These are phyloP conservation scores for Rosa multiflora DNA, from an alignment of 306 rosid genomes.

Conservation along the genomic window DNA sequence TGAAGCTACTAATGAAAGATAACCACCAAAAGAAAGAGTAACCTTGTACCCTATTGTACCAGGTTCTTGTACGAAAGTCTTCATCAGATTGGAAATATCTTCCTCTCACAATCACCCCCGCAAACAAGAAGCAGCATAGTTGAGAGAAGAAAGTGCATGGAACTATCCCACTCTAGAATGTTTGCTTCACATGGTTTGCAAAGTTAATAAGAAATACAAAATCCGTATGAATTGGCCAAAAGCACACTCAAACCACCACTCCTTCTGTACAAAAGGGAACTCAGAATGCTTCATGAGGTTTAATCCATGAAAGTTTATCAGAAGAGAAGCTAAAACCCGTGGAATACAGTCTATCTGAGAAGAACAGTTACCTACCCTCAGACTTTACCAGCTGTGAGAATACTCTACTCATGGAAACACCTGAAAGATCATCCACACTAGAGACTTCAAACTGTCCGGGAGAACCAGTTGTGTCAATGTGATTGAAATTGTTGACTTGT, in stretches of 20 bases:
- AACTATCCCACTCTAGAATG: not conserved
- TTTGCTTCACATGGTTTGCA: not conserved
- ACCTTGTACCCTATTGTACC: not conserved
- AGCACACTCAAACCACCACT: slow-evolving; percentile 26
- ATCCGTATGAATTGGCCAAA: slow-evolving; percentile 23
- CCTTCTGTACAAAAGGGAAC: slow-evolving; percentile 28
- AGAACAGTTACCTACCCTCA: slow-evolving; percentile 63
- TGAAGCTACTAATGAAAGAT: not conserved
- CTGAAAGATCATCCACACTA: slow-evolving; percentile 66
- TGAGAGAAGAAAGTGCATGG: not conserved
- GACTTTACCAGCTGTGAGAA: slow-evolving; percentile 88
- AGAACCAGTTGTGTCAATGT: slow-evolving; percentile 40
- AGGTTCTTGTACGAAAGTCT: not conserved
- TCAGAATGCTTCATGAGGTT: slow-evolving; percentile 22
- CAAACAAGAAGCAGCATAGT: not conserved
- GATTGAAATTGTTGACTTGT: slow-evolving; percentile 60
- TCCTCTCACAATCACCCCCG: not conserved
- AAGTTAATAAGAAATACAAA: slow-evolving; percentile 7
- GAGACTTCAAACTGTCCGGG: slow-evolving; percentile 40
- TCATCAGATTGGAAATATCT: not conserved
- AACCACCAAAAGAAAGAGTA: slow-evolving; percentile 5
- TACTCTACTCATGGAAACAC: slow-evolving; percentile 88
- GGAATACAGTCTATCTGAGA: slow-evolving; percentile 13
- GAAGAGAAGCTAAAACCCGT: slow-evolving; percentile 22
- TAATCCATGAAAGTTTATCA: slow-evolving; percentile 12